Evolutionary conservation across 345 rosid species (phyloP).

Genomic region (Barbarea vulgaris): DNA sequence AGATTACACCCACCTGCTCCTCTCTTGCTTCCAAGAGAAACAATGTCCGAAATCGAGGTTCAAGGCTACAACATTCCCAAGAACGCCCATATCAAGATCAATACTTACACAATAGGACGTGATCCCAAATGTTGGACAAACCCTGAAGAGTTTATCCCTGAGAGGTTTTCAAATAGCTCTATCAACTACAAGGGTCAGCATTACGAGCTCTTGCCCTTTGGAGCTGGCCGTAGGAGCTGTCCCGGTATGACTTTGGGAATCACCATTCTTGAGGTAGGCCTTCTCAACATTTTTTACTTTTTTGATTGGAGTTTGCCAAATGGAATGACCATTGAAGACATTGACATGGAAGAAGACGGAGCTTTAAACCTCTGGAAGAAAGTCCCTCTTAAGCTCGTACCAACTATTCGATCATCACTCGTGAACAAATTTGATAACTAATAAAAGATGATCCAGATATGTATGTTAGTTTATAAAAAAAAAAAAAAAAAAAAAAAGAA

Average conservation of each 20-base stretch:
- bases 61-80: neutral
- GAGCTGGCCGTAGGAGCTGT: neutral
- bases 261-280: neutral
- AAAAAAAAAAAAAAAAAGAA: too few relatives aligned
- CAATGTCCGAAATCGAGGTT: neutral
- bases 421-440: neutral
- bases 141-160: neutral
- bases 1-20: neutral
- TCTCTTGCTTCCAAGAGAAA: neutral
- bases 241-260: neutral
- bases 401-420: neutral
- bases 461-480: too few relatives aligned
- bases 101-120: neutral
- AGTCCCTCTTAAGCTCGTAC: neutral
- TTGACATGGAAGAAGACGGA: neutral
- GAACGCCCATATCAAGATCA: neutral
- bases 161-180: neutral
- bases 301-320: neutral
- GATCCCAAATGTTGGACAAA: neutral
- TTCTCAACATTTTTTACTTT: neutral
- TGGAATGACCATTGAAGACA: neutral
- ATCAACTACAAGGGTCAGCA: neutral
- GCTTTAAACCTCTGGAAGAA: neutral
- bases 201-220: neutral
- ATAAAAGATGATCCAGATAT: neutral